Evolutionary conservation across 1,139 yeast genomes (phyloP).

Genomic region (Pichia sp.): DNA sequence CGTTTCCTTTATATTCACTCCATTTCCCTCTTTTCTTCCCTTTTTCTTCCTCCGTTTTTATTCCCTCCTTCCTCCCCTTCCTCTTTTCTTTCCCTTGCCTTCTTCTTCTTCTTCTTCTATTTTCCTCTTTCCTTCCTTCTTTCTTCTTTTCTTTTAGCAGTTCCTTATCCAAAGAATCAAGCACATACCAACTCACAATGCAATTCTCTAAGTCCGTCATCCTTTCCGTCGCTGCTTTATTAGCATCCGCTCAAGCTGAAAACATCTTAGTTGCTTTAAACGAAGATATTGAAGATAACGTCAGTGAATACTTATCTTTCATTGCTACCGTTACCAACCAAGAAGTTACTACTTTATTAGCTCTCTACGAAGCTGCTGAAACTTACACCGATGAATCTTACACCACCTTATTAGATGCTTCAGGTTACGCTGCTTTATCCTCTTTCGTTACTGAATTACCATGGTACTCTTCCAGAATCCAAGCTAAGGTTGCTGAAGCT

Average conservation of each 20-base stretch:
- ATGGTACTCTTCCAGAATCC: conserved; percentile 43
- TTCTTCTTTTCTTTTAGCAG: background rate
- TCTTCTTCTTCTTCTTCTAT: background rate
- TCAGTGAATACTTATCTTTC: conserved; percentile 32
- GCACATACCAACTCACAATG: conserved; percentile 17
- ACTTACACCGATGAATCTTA: conserved; percentile 43
- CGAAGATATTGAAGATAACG: conserved; percentile 32
- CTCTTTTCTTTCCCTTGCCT: background rate
- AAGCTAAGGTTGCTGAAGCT: conserved; percentile 25
- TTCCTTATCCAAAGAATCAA: background rate
- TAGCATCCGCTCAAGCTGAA: conserved; percentile 24
- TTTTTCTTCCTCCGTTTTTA: background rate
- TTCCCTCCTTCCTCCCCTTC: background rate
- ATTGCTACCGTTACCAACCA: conserved; percentile 24
- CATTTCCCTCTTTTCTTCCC: background rate
- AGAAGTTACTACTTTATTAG: conserved; percentile 34
- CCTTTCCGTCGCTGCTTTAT: conserved; percentile 23
- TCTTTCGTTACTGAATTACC: conserved; percentile 40
- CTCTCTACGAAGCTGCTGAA: conserved; percentile 33
- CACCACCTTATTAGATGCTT: conserved; percentile 36
- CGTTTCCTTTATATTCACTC: too few relatives aligned
- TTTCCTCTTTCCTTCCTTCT: background rate
- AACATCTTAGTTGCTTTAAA: conserved; percentile 30
- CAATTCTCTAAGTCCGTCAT: conserved; percentile 18
- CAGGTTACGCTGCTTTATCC: conserved; percentile 29